These are phyloP conservation scores for Lichenothelia convexa DNA, from an alignment of 495 filamentous ascomycete genomes.

Conservation along the genomic window DNA sequence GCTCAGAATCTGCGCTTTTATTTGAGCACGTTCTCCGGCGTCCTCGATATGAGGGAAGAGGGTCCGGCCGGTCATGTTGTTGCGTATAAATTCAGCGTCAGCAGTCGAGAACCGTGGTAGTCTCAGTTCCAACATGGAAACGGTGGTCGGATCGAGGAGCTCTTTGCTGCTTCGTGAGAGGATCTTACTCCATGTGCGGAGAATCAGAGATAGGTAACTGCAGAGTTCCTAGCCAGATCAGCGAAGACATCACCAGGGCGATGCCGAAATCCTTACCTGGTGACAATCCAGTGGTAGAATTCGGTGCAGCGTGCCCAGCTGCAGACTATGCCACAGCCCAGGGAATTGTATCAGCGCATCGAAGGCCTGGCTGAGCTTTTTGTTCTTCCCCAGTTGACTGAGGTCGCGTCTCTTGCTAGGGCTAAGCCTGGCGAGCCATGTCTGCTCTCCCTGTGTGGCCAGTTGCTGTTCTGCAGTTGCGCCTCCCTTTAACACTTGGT, in stretches of 20 bases:
- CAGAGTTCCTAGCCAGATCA: too few relatives aligned
- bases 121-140: neutral
- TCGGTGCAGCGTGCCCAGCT: constrained; percentile 4
- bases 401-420: constrained; percentile 1
- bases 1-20: neutral
- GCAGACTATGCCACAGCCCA: constrained; percentile 2
- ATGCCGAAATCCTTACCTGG: neutral
- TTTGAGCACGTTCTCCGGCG: neutral
- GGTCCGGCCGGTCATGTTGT: neutral
- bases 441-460: neutral
- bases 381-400: neutral
- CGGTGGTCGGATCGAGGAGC: neutral
- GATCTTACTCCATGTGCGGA: neutral
- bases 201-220: constrained; percentile 1
- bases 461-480: too few relatives aligned
- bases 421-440: neutral
- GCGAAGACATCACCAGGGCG: too few relatives aligned
- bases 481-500: too few relatives aligned
- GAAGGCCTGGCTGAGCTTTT: neutral
- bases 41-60: neutral
- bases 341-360: constrained; percentile 1
- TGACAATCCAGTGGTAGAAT: constrained; percentile 6
- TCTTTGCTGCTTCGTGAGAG: neutral
- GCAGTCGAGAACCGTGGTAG: neutral
- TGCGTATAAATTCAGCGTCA: neutral